These are phyloP conservation scores for Candida yuanshanica DNA, from an alignment of 805 yeast genomes.

Conservation along the genomic window DNA sequence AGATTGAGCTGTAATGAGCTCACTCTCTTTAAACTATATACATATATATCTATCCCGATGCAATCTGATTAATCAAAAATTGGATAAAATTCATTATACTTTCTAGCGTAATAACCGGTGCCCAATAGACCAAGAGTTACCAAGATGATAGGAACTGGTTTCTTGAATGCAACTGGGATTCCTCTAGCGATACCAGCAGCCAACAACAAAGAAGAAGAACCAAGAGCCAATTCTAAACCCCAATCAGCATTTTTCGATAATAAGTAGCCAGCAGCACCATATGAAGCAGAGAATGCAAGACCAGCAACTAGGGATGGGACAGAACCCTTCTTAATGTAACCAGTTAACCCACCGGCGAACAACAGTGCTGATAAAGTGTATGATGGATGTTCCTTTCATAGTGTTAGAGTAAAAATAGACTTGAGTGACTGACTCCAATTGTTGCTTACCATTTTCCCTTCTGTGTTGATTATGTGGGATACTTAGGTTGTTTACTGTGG, in stretches of 20 bases:
- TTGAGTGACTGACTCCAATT: too few species aligned
- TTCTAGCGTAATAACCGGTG: constrained; percentile 63
- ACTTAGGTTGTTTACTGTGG: too few species aligned
- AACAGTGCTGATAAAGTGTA: constrained; percentile 65
- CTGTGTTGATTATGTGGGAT: too few species aligned
- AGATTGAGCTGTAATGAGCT: too few species aligned
- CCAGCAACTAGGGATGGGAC: constrained; percentile 82
- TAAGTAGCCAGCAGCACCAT: constrained; percentile 71
- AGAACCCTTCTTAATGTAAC: constrained; percentile 51
- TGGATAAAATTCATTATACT: constrained; percentile 68
- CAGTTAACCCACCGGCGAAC: constrained; percentile 65
- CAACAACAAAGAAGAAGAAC: constrained; percentile 58
- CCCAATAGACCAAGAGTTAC: constrained; percentile 58
- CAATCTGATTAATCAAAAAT: constrained; percentile 12
- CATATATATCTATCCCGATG: constrained; percentile 1
- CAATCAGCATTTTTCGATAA: constrained; percentile 65
- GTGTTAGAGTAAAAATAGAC: too few species aligned
- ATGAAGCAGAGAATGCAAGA: constrained; percentile 47
- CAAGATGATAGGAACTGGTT: constrained; percentile 71
- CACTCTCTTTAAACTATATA: background rate
- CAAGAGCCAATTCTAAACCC: constrained; percentile 78
- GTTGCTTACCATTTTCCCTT: too few species aligned
- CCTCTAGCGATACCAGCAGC: constrained; percentile 74
- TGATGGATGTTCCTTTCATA: constrained; percentile 84
- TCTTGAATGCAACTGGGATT: constrained; percentile 48